Base-by-base conservation (phyloP, 2,329 filamentous ascomycete genomes). In the Calonectria hawksworthii region DNA sequence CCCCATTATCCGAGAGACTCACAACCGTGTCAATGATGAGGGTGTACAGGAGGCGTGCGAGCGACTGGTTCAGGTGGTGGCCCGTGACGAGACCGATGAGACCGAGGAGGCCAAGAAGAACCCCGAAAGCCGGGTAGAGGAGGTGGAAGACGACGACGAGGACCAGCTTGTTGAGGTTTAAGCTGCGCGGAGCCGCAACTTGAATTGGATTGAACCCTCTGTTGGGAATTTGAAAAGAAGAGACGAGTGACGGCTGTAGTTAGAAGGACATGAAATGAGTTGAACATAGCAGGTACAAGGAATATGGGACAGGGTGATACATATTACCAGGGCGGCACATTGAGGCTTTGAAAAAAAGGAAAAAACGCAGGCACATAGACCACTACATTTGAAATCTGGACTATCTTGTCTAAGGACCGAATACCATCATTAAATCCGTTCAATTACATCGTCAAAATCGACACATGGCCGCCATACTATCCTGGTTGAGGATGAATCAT, bases 31-130 rank as follows among this genome's bases (percentile, higher is more conserved):
- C 6, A 89, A 96, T 28, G 89, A 98, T 81, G 95, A 98, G 59
- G 93, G 89, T 21, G 95, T 99, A 3, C 90, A 91, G 77, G 96
- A 98, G 79, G 94, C 93, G 0, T 98, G 95, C 81, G 97, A 99
- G 84, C 90, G 97, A 72, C 83, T 99, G 68, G 97, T 99, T 61
- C 95, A 99, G 83, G 92, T 98, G 9, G 84, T 98, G 75, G 95
- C 96, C 92, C 89, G 95, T 71, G 95, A 96, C 56, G 96, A 97
- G 83, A 93, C 86, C 18, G 82, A 78, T 4, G 87, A 86, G 56
- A 81, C 78, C 52, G 82, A 87, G 66, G 85, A 84, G 51, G 79
- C 82, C 70, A 84, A 87, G 73, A 88, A 89, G 71, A 83, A 84
- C 77, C 77, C 86, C 86, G 76, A 76, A 28, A 72, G 67, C 5